These are phyloP conservation scores for Tephrocybe rancida DNA, from an alignment of 768 basidiomycete species.

Conservation along the genomic window DNA sequence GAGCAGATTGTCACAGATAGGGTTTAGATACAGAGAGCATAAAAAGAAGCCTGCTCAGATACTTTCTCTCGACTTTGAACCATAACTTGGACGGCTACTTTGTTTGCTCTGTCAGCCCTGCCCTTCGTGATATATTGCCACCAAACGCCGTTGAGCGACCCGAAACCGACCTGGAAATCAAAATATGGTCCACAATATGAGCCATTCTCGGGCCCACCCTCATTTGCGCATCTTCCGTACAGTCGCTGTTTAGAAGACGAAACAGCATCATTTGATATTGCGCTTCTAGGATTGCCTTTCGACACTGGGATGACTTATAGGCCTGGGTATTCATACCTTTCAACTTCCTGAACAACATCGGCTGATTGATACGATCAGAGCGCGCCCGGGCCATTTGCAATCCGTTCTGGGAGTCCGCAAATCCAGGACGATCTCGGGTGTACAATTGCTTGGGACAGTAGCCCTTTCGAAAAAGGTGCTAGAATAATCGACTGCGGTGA, in stretches of 20 bases:
- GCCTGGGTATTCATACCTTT: constrained; percentile 35
- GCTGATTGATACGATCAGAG: constrained; percentile 40
- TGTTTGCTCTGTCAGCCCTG: too few species aligned
- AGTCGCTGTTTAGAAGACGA: constrained; percentile 67
- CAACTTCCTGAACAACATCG: neutral
- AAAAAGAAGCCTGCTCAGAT: too few species aligned
- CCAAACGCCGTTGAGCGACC: constrained; percentile 14
- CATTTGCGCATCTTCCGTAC: constrained; percentile 85
- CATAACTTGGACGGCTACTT: too few species aligned
- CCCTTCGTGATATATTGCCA: neutral
- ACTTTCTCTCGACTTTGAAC: too few species aligned
- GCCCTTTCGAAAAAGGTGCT: constrained; percentile 60
- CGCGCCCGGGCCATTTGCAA: constrained; percentile 85
- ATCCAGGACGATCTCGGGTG: constrained; percentile 63
- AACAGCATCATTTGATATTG: constrained; percentile 64
- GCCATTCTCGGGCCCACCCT: constrained; percentile 75
- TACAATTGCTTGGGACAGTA: constrained; percentile 68
- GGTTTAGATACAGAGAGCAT: constrained; percentile 33
- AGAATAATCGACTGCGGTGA: constrained; percentile 86
- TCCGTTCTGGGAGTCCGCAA: constrained; percentile 77
- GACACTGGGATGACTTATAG: constrained; percentile 72
- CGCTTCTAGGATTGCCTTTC: constrained; percentile 80
- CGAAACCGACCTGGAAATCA: constrained; percentile 52
- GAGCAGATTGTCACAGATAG: too few species aligned
- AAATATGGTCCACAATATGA: constrained; percentile 79